A percentile compares a stretch with the other conserved stretches of the same genome.
Conservation (phyloP, 306 rosid species). For the Corylus americana region DNA sequence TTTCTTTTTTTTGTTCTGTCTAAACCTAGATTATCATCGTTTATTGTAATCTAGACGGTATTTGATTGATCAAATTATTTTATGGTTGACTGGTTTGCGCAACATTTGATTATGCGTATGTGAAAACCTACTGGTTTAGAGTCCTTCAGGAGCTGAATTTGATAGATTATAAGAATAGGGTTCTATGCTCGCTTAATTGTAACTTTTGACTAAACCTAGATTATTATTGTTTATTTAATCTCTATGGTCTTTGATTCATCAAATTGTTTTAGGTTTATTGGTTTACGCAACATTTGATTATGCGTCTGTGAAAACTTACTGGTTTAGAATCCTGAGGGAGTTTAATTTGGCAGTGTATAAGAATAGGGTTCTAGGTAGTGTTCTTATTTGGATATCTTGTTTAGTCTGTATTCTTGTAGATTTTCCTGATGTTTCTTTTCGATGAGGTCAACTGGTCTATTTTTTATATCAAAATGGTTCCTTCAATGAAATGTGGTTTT, state of each 20-base stretch:
- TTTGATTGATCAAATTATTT: background rate
- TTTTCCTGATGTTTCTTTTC: background rate
- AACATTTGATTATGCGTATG: background rate
- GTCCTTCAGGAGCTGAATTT: conserved; percentile 19
- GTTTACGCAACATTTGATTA: background rate
- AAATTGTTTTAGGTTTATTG: background rate
- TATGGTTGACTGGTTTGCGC: background rate
- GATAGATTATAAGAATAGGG: background rate
- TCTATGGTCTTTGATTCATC: conserved; percentile 5
- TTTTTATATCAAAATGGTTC: background rate
- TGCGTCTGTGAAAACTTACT: background rate
- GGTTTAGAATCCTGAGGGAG: conserved; percentile 16
- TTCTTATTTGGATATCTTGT: background rate
- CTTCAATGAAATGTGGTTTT: background rate
- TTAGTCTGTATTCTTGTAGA: background rate
- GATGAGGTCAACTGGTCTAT: background rate
- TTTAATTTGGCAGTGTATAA: background rate
- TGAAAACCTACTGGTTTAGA: background rate
- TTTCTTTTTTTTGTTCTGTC: background rate
- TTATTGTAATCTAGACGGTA: conserved; percentile 9
- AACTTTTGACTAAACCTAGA: conserved; percentile 11
- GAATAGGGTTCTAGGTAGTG: background rate
- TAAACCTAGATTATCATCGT: conserved; percentile 27
- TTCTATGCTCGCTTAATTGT: background rate
- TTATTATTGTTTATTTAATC: conserved; percentile 18